Percentiles rank a stretch among this genome's conserved stretches.
phyloP scores from a whole-genome alignment of 768 basidiomycete species.

The Leccinum subgranulosum region DNA sequence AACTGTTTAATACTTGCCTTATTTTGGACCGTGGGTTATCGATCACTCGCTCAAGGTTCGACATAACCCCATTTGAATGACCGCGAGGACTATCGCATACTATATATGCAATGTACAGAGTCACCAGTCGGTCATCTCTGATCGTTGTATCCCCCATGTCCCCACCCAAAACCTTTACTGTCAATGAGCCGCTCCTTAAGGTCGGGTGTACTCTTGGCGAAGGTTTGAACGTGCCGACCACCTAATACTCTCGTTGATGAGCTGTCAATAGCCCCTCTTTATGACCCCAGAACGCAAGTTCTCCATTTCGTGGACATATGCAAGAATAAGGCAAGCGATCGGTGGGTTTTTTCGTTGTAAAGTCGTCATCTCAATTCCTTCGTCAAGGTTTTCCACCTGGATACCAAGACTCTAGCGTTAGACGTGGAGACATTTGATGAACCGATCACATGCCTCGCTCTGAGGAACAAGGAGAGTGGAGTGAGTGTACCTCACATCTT shows the following conservation, averaged over 20 bases:
- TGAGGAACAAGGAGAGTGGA: slow-evolving; percentile 40
- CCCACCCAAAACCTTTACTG: slow-evolving; percentile 15
- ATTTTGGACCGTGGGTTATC: slow-evolving; percentile 4
- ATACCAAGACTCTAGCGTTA: slow-evolving; percentile 39
- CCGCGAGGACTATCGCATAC: slow-evolving; percentile 1
- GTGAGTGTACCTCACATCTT: not conserved
- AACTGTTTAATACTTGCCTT: not conserved
- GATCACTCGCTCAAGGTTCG: slow-evolving; percentile 4
- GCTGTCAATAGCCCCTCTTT: slow-evolving; percentile 50
- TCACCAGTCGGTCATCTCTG: not conserved
- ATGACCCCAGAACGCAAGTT: slow-evolving; percentile 48
- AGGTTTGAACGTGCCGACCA: slow-evolving; percentile 37
- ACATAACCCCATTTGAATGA: slow-evolving; percentile 7
- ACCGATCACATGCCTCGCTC: slow-evolving; percentile 54
- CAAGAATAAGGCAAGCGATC: slow-evolving; percentile 14
- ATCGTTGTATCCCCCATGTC: slow-evolving; percentile 8
- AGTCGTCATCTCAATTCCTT: not conserved
- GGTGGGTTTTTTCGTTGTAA: not conserved
- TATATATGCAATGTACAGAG: slow-evolving; percentile 4
- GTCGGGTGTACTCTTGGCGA: slow-evolving; percentile 59
- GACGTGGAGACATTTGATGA: slow-evolving; percentile 50
- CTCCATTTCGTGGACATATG: slow-evolving; percentile 70
- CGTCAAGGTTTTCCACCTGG: slow-evolving; percentile 32
- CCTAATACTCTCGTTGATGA: not conserved
- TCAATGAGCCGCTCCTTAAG: slow-evolving; percentile 44